Percentiles rank a stretch among this genome's conserved stretches.
phyloP scores from a whole-genome alignment of 192 early-diverging fungal genomes.

The Gryganskiella cystojenkinii region DNA sequence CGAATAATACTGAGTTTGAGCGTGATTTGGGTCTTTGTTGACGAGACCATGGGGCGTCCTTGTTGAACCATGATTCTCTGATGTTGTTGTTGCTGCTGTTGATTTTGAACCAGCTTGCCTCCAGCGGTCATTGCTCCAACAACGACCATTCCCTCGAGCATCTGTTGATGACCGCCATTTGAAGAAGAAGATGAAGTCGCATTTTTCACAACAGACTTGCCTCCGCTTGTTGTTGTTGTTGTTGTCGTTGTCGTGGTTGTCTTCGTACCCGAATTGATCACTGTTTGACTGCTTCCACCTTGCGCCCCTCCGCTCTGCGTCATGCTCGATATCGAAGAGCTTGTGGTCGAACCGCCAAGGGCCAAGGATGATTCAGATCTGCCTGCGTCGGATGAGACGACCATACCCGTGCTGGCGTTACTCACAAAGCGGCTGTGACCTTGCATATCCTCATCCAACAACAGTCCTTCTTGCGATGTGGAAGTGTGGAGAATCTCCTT shows the following conservation, averaged over 20 bases:
- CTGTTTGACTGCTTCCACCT: background rate
- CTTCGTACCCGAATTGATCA: background rate
- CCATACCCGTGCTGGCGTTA: slow-evolving; percentile 9
- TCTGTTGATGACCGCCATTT: background rate
- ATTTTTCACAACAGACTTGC: too few species aligned
- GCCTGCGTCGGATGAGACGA: background rate
- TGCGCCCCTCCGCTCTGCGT: background rate
- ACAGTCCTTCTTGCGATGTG: background rate
- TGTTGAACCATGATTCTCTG: slow-evolving; percentile 5
- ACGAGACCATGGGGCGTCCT: too few species aligned
- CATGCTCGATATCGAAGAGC: slow-evolving; percentile 4
- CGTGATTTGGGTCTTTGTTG: slow-evolving; percentile 41
- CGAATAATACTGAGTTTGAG: slow-evolving; percentile 43
- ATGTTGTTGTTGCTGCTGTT: background rate
- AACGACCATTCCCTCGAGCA: slow-evolving; percentile 1
- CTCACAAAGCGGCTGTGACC: slow-evolving; percentile 16
- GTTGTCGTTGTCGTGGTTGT: background rate
- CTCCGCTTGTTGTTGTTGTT: background rate
- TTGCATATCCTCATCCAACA: background rate
- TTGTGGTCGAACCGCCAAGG: slow-evolving; percentile 12
- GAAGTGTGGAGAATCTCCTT: slow-evolving; percentile 7
- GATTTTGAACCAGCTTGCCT: background rate
- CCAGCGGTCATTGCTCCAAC: background rate
- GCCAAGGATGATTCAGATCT: slow-evolving; percentile 11
- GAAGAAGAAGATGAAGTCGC: background rate